These are phyloP conservation scores for Boletus tomentosulus DNA, from an alignment of 768 basidiomycete species.

Conservation along the genomic window DNA sequence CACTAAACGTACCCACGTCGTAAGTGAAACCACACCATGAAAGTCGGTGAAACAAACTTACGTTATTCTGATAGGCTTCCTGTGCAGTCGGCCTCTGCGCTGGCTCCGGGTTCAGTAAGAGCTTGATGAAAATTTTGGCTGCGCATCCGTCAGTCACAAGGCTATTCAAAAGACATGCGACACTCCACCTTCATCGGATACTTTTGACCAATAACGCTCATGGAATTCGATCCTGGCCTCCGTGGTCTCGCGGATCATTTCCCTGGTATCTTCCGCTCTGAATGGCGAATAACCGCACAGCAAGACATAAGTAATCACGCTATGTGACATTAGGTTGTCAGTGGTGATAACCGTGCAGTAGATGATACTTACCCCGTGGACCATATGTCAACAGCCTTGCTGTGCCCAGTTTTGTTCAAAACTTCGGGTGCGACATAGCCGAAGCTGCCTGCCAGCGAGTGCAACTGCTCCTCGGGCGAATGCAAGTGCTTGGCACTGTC, in stretches of 20 bases:
- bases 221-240: conserved; percentile 87
- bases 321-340: conserved; percentile 26
- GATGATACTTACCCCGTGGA: conserved; percentile 67
- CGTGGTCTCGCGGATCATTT: conserved; percentile 80
- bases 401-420: conserved; percentile 74
- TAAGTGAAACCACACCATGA: background rate
- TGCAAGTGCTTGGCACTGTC: conserved; percentile 79
- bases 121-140: conserved; percentile 84
- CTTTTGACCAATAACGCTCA: conserved; percentile 90
- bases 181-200: conserved; percentile 64
- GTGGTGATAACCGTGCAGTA: background rate
- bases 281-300: conserved; percentile 96
- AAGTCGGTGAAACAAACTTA: conserved; percentile 31
- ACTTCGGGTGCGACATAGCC: conserved; percentile 94
- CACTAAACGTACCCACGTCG: conserved; percentile 43
- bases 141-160: background rate
- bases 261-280: conserved; percentile 72
- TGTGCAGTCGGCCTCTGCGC: conserved; percentile 64
- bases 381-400: conserved; percentile 94
- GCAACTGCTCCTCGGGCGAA: conserved; percentile 64
- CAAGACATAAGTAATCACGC: conserved; percentile 92
- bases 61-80: conserved; percentile 65
- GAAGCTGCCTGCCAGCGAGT: conserved; percentile 72
- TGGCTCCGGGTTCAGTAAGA: conserved; percentile 70
- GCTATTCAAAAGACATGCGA: background rate